Evolutionary conservation across 2,329 filamentous ascomycete species (phyloP).

Genomic region (Atkinsonella hypoxylon): DNA sequence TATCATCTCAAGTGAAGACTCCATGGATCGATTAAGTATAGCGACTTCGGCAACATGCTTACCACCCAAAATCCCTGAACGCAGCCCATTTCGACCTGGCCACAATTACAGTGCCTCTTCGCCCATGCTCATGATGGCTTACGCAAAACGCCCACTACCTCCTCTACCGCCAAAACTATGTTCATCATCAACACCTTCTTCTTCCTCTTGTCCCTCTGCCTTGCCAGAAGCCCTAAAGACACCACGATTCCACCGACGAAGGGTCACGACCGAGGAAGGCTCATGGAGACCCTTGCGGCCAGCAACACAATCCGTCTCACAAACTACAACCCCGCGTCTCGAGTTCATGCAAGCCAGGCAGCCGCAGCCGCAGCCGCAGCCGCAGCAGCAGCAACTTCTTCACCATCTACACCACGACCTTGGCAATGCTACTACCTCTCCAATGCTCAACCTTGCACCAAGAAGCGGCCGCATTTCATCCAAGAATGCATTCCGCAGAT

Average conservation of each 20-base stretch:
- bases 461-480: neutral
- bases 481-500: constrained; percentile 11
- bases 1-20: neutral
- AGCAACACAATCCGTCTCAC: neutral
- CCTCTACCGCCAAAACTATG: constrained; percentile 8
- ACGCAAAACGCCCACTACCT: constrained; percentile 12
- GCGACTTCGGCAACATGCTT: neutral
- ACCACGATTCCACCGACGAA: neutral
- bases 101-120: constrained; percentile 4
- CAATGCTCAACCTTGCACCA: neutral
- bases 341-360: neutral
- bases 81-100: neutral
- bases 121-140: constrained; percentile 7
- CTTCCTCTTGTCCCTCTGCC: neutral
- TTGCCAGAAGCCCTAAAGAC: neutral
- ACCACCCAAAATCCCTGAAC: neutral
- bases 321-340: neutral
- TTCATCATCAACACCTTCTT: neutral
- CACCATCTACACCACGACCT: neutral
- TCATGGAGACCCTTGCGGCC: neutral
- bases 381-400: no score
- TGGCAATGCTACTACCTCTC: neutral
- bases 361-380: neutral
- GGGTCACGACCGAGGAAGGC: neutral
- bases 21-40: neutral